phyloP scores from a whole-genome alignment of 1,284 basidiomycete genomes.

The Irpex sp. region DNA sequence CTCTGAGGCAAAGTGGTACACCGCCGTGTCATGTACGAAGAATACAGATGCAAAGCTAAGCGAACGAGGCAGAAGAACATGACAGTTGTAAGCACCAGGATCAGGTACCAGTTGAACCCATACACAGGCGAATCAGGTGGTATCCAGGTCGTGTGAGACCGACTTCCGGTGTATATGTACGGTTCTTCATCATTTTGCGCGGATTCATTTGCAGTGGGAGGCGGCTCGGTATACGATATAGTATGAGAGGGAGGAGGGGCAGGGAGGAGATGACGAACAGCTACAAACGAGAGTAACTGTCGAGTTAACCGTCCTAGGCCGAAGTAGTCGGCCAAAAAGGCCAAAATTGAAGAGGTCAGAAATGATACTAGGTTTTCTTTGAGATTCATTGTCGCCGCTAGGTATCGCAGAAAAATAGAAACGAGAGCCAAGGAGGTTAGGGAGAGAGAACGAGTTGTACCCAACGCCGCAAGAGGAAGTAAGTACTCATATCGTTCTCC shows the following conservation, averaged over 20 bases:
- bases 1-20: background rate
- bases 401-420: background rate
- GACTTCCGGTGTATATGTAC: background rate
- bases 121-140: background rate
- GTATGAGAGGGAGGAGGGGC: background rate
- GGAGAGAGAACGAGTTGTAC: background rate
- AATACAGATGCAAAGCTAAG: background rate
- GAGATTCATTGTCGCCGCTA: background rate
- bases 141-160: background rate
- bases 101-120: background rate
- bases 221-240: background rate
- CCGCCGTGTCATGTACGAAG: background rate
- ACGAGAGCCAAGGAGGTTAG: background rate
- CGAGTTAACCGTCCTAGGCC: background rate
- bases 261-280: constrained; percentile 1
- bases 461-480: too few relatives aligned
- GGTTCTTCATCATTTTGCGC: background rate
- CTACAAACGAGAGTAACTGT: background rate
- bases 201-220: background rate
- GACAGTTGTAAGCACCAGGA: background rate
- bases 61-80: background rate
- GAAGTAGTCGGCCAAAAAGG: background rate
- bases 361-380: background rate
- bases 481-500: background rate
- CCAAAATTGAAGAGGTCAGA: background rate